A percentile compares a stretch with the other conserved stretches of the same genome.
phyloP scores from a whole-genome alignment of 164 flowering plant species.

The Piper betle region DNA sequence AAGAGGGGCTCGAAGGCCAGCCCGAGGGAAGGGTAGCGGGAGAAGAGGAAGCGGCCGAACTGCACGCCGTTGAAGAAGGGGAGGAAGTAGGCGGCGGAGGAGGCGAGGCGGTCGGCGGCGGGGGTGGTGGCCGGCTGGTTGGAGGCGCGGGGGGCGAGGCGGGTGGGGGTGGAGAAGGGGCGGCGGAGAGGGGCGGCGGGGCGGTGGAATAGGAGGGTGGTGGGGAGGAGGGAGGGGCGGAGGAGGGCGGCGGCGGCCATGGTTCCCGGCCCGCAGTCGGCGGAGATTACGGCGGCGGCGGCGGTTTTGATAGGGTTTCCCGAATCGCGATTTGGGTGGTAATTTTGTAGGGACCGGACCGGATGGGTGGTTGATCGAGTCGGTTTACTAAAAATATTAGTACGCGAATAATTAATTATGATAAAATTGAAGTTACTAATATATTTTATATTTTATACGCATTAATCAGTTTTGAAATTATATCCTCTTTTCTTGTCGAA shows the following conservation, averaged over 20 bases:
- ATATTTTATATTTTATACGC: no score
- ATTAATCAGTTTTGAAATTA: no score
- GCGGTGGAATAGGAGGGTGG: constrained; percentile 15
- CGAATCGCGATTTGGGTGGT: background rate
- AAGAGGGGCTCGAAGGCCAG: constrained; percentile 48
- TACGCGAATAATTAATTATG: no score
- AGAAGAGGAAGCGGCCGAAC: constrained; percentile 68
- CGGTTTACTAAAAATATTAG: no score
- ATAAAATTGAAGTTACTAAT: no score
- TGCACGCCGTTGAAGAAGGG: constrained; percentile 91
- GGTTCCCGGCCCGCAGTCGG: background rate
- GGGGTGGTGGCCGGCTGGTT: constrained; percentile 28
- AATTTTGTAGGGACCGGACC: background rate
- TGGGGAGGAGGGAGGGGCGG: constrained; percentile 25
- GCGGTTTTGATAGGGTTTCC: background rate
- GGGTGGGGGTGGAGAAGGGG: constrained; percentile 1
- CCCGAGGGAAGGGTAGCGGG: constrained; percentile 36
- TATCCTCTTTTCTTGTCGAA: no score
- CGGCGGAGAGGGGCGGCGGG: constrained; percentile 3
- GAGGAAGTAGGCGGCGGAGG: constrained; percentile 60
- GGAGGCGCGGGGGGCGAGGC: constrained; percentile 6
- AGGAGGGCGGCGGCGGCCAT: constrained; percentile 43
- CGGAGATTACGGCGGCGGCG: background rate
- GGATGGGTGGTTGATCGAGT: no score
- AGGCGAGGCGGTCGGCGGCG: constrained; percentile 63